Evolutionary conservation across 2,329 filamentous ascomycete species (phyloP), one percentile per base, ranked within the genome.

Genomic region (Didymella sp.): DNA sequence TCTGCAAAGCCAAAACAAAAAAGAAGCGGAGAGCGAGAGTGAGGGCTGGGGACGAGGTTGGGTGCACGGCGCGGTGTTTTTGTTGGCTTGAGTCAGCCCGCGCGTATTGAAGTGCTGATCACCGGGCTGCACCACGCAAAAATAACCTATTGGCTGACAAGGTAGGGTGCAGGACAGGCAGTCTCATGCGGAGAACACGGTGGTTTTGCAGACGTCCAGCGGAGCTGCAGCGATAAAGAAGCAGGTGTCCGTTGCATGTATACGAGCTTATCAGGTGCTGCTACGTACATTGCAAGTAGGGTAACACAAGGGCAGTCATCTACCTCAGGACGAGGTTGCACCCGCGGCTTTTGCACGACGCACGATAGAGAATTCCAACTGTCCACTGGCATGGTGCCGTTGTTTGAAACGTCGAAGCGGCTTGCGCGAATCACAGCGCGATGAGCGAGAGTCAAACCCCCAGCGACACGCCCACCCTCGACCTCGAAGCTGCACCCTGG

Each of bases 1-100:
- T 33, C 50, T 27, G 15, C 19, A 53, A 33, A 40, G 46, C 56
- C 38, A 37, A 24, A 62, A 61, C 59, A 51, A 62, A 61, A 60
- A 51, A 54, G 67, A 61, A 49, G 19, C 30, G 33, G 44, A 60
- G 51, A 73, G 64, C 63, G 72, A 73, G 62, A 53, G 70, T 72
- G 28, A 51, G 53, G 56, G 55, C 30, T 55, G 50, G 47, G 55
- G 53, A 31, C 24, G 51, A 52, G 58, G 55, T 43, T 49, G 60
- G 57, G 60, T 61, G 65, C 33, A 37, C n/a, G 4, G 17, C 33
- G 33, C 33, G 33, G 33, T 49, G 51, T 25, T 69, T 68, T 65
- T 62, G 58, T 63, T 64, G 53, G 35, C 40, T 63, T 4, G 60
- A 54, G 59, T 57, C 54, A 38, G 43, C 42, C 21, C 31, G 31